Percentiles rank a stretch among this genome's conserved stretches.
phyloP scores from a whole-genome alignment of 495 filamentous ascomycete genomes.

The Penicillium canescens region DNA sequence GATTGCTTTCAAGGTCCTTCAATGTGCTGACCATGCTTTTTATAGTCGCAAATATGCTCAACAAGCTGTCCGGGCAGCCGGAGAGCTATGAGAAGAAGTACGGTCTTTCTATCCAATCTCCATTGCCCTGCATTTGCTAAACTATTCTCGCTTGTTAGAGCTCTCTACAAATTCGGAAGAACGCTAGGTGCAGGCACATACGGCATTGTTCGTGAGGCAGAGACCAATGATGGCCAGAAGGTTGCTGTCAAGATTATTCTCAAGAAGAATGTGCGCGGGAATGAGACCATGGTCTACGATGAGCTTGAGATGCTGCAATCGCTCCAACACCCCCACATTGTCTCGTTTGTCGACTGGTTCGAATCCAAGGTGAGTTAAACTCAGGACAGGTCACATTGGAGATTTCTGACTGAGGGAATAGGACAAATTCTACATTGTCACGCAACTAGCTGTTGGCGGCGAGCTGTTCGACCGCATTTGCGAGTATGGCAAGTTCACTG shows the following conservation, averaged over 20 bases:
- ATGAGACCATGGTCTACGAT: slow-evolving; percentile 98
- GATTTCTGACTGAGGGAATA: slow-evolving; percentile 33
- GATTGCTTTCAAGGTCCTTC: background rate
- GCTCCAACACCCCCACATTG: slow-evolving; percentile 93
- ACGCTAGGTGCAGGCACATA: slow-evolving; percentile 97
- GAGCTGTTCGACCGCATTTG: slow-evolving; percentile 99
- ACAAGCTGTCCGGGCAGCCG: slow-evolving; percentile 96
- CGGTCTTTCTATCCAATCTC: slow-evolving; percentile 13
- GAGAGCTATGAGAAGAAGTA: slow-evolving; percentile 99
- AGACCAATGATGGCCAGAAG: slow-evolving; percentile 71
- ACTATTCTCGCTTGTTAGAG: slow-evolving; percentile 44
- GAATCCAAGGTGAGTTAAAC: slow-evolving; percentile 68
- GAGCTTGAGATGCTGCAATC: slow-evolving; percentile 90
- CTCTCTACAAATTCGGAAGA: slow-evolving; percentile 86
- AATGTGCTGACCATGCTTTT: slow-evolving; percentile 31
- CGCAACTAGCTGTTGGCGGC: slow-evolving; percentile 91
- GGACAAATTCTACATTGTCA: slow-evolving; percentile 99
- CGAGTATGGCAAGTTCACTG: slow-evolving; percentile 97
- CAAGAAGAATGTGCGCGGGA: slow-evolving; percentile 98
- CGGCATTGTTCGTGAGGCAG: slow-evolving; percentile 95
- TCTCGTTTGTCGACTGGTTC: slow-evolving; percentile 98
- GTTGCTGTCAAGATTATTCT: slow-evolving; percentile 99
- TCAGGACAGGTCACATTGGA: background rate
- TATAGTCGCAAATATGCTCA: slow-evolving; percentile 87
- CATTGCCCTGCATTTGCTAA: slow-evolving; percentile 7